Evolutionary conservation across 208 protist genomes (phyloP), one percentile per base, ranked within the genome.

Genomic region (Leishmania aethiopica): DNA sequence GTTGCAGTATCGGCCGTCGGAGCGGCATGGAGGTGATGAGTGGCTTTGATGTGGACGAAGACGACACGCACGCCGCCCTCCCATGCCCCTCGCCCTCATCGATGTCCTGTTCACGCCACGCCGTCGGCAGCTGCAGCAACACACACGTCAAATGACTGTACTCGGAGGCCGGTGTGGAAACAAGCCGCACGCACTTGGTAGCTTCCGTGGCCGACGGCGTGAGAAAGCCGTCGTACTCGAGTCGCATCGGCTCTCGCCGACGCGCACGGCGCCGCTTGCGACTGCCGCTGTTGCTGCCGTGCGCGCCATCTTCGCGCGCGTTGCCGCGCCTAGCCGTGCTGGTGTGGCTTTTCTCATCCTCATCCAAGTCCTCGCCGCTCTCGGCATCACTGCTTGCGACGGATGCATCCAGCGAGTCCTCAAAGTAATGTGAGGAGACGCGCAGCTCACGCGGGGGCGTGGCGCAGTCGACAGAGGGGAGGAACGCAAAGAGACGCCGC

Each of bases 401-500:
- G 25, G 75, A 17, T 5, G 59, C 55, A 51, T 45, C 40, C 13
- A 55, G 45, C 47, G 45, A 32, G 49, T 69, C 81, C 45, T 84
- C 75, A n/a, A 89, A 89, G 57, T 84, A 85, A 35, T 73, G 72
- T 5, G 78, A 47, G 35, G 81, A 64, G 10, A 85, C 78, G 11
- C 47, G 70, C 78, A 90, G 55, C 77, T 86, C 62, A 15, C 37
- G 8, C 60, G 86, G 86, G 15, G 86, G 80, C 17, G 78, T 57
- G 13, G 62, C 2, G 67, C 71, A 81, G 74, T 90, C 83, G 4
- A 71, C 75, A 25, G 81, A 84, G 7, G 87, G 84, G 5, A 82
- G 22, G 57, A 88, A 88, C 7, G 72, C 64, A 78, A 85, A 86
- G 47, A 88, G 79, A 19, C 86, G 86, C 10, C 75, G 66, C 70